These are phyloP conservation scores for Marchantia paleacea DNA, from an alignment of 225 moss, liverwort and hornwort genomes.

Conservation along the genomic window DNA sequence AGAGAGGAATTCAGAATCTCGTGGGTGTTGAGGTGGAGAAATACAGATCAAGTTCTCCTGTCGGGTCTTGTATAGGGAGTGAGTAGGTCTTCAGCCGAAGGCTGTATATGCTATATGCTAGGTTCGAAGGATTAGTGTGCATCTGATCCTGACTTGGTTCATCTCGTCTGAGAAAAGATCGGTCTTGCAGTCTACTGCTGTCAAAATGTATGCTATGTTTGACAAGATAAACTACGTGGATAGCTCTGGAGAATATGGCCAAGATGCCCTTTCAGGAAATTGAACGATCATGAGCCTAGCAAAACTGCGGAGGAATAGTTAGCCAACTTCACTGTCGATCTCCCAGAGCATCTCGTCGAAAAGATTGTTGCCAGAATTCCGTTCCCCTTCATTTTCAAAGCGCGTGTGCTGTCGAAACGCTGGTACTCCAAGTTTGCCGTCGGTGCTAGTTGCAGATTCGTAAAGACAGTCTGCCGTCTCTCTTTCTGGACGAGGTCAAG, in stretches of 20 bases:
- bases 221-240: background rate
- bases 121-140: no score
- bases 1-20: background rate
- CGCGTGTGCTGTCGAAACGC: slow-evolving; percentile 1
- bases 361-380: slow-evolving; percentile 5
- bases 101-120: background rate
- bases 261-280: background rate
- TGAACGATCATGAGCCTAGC: background rate
- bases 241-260: background rate
- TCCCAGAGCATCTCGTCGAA: slow-evolving; percentile 10
- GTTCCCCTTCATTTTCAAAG: slow-evolving; percentile 10
- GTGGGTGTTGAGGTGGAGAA: background rate
- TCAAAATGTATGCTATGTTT: background rate
- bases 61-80: background rate
- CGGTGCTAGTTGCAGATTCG: background rate
- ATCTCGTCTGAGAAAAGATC: background rate
- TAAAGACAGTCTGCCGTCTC: background rate
- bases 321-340: background rate
- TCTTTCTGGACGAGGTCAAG: background rate
- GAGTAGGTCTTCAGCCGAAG: background rate
- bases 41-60: background rate
- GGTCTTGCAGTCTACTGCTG: no score
- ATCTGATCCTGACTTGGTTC: background rate
- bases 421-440: slow-evolving; percentile 15
- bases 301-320: background rate